Conservation (phyloP, 2,329 filamentous ascomycete genomes). For the Beauveria varroae region DNA sequence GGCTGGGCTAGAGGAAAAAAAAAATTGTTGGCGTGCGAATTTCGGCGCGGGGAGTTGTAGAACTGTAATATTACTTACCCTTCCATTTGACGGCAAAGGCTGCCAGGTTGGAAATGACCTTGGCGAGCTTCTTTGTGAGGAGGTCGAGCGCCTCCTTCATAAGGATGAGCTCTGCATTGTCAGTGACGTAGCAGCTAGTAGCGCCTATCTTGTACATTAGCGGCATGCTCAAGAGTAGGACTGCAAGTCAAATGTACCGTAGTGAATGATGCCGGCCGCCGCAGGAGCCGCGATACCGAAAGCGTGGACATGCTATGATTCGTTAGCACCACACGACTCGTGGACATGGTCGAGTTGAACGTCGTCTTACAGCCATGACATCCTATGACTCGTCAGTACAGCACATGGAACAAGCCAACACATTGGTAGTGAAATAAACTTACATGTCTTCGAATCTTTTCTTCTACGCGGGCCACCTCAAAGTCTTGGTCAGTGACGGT, state of each 20-base stretch:
- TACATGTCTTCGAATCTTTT: slow-evolving; percentile 59
- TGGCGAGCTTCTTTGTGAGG: slow-evolving; percentile 67
- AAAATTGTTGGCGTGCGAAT: too few relatives aligned
- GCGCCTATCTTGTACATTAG: slow-evolving; percentile 14
- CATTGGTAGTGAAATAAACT: too few relatives aligned
- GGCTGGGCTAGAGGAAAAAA: slow-evolving; percentile 36
- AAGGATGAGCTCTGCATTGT: slow-evolving; percentile 73
- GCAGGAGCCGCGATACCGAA: slow-evolving; percentile 67
- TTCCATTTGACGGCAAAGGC: slow-evolving; percentile 69
- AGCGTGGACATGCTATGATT: slow-evolving; percentile 54
- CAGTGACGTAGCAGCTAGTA: slow-evolving; percentile 53
- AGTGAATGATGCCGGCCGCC: slow-evolving; percentile 78
- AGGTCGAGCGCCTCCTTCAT: slow-evolving; percentile 57
- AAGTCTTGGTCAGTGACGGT: slow-evolving; percentile 74
- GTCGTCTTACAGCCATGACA: slow-evolving; percentile 42
- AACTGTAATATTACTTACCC: slow-evolving; percentile 24
- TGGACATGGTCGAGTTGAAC: too few relatives aligned
- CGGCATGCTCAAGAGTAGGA: neutral
- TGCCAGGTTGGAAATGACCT: slow-evolving; percentile 16
- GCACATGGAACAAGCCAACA: too few relatives aligned
- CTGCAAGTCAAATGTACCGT: slow-evolving; percentile 45
- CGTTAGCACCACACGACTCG: too few relatives aligned
- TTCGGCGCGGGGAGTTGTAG: neutral
- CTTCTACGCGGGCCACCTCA: slow-evolving; percentile 64
- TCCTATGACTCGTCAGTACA: slow-evolving; percentile 14